These are phyloP conservation scores for Starmerella tilneyi DNA, from an alignment of 805 yeast species.

Conservation along the genomic window DNA sequence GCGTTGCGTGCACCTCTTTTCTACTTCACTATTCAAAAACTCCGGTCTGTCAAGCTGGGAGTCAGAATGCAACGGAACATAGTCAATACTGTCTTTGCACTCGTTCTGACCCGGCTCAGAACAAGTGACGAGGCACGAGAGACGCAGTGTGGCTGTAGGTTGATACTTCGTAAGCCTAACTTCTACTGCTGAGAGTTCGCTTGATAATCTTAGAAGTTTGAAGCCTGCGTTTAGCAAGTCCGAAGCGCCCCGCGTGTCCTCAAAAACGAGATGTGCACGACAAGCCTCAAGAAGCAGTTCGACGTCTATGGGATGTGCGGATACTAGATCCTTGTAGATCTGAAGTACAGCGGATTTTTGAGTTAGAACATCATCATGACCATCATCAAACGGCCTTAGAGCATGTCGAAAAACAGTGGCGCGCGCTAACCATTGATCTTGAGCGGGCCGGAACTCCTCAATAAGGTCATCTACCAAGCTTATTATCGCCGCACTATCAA, in stretches of 20 bases:
- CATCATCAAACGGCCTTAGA: not conserved
- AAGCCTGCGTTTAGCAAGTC: constrained; percentile 22
- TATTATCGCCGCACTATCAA: not conserved
- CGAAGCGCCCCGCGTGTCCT: constrained; percentile 27
- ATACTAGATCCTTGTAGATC: constrained; percentile 21
- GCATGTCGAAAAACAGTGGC: not conserved
- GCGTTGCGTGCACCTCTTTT: constrained; percentile 1
- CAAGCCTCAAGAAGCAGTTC: constrained; percentile 57
- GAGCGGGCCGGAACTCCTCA: not conserved
- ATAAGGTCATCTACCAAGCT: not conserved
- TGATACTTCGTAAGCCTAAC: constrained; percentile 12
- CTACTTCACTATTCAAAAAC: not conserved
- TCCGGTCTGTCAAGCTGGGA: constrained; percentile 6
- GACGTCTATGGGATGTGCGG: constrained; percentile 34
- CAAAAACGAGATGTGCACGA: constrained; percentile 35
- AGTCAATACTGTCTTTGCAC: not conserved
- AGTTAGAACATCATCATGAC: not conserved
- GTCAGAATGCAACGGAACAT: constrained; percentile 8
- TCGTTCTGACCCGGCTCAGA: not conserved
- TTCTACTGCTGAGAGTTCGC: constrained; percentile 5
- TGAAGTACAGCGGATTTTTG: not conserved
- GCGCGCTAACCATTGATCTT: not conserved
- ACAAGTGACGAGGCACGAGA: constrained; percentile 4
- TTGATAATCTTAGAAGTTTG: not conserved
- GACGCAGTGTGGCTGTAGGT: not conserved